A percentile compares a stretch with the other conserved stretches of the same genome.
phyloP scores from a whole-genome alignment of 2,329 filamentous ascomycete species.

The Aspergillus caelatus region DNA sequence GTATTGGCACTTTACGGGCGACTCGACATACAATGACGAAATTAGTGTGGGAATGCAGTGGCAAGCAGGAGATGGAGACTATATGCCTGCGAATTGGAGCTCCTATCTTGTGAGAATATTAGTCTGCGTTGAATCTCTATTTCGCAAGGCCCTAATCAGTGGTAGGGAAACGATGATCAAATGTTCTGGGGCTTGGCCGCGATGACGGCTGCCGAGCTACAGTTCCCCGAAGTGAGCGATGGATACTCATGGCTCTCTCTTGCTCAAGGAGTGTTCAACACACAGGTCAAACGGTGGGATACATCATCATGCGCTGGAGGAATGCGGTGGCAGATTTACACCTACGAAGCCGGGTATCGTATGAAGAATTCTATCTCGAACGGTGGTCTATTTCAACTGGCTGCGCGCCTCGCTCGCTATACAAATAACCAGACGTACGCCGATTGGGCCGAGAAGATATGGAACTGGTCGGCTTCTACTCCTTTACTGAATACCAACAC shows the following conservation, averaged over 20 bases:
- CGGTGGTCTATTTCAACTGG: constrained; percentile 78
- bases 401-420: constrained; percentile 70
- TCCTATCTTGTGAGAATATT: constrained; percentile 27
- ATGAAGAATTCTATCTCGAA: constrained; percentile 88
- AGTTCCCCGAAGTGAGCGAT: constrained; percentile 61
- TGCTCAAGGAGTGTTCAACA: constrained; percentile 72
- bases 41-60: constrained; percentile 47
- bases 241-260: constrained; percentile 55
- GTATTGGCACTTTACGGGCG: constrained; percentile 70
- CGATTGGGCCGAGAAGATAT: constrained; percentile 63
- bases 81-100: constrained; percentile 42
- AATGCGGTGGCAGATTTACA: constrained; percentile 79
- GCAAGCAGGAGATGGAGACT: constrained; percentile 41
- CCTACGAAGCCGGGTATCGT: constrained; percentile 73
- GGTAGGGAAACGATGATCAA: constrained; percentile 69
- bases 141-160: not conserved
- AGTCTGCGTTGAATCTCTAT: not conserved
- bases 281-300: constrained; percentile 72
- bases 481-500: constrained; percentile 61
- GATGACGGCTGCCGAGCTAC: constrained; percentile 67
- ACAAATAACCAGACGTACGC: constrained; percentile 68
- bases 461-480: constrained; percentile 61
- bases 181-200: constrained; percentile 71
- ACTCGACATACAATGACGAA: constrained; percentile 63
- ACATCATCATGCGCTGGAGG: constrained; percentile 68